Base-by-base conservation (phyloP, 2,329 filamentous ascomycete genomes). In the Trichophyton verrucosum region DNA sequence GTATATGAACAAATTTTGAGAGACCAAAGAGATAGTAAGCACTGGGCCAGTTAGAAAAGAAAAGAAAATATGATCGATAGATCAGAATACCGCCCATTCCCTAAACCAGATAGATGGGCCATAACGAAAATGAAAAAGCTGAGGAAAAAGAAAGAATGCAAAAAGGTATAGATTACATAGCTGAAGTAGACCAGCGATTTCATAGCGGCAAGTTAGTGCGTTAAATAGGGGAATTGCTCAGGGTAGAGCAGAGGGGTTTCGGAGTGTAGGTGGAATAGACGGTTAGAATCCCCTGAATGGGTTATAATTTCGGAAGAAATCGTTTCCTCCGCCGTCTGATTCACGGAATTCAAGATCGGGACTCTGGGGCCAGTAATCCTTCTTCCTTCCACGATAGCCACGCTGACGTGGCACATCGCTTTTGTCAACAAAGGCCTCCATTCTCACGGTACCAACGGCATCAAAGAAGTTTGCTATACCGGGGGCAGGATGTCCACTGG, bases 401-500 rank as follows among this genome's bases (percentile, higher is more conserved):
- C 69, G 67, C 15, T 27, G 61, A 33, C 71, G 70, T 58, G 68
- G 67, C 8, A 69, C 65, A 27, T 74, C 70, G 9, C 72, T 71
- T 38, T 77, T 76, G 65, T 85, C 82, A 66, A 99, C 95, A 72
- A 97, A 99, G 0, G 94, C 94, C 73, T 97, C 92, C 92, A 99
- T 97, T 30, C 94, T 85, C 55, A 97, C 85, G 1, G 91, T 97
- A 1, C 91, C 91, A 61, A 95, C 86, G 1, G 88, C 88, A 67
- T 95, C 91, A 69, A 94, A 94, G 76, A 94, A 91, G 72, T 82
- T 81, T 61, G 73, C 73, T 58, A 69, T 76, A 64, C 72, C 66
- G 55, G 76, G 27, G 8, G 53, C 70, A 66, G 76, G 72, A 1
- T 76, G 76, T 1, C 73, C 77, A 65, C 78, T 80, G 9, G 77